Percentiles rank a stretch among this genome's conserved stretches.
Conservation (phyloP, 2,329 filamentous ascomycete genomes). For the Aureobasidium sp. region DNA sequence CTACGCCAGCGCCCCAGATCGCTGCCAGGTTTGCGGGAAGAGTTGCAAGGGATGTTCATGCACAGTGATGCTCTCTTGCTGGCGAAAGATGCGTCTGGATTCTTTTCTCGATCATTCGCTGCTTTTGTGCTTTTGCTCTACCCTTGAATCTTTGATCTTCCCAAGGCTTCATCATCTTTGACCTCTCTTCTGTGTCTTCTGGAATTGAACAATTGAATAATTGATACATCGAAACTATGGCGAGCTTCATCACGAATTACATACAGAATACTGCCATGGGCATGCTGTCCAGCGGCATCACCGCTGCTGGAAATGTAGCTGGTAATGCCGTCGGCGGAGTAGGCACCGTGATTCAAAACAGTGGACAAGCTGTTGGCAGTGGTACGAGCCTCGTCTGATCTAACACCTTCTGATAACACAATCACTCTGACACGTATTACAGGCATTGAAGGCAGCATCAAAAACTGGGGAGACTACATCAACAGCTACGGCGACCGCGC, state of each 20-base stretch:
- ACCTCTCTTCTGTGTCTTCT: neutral
- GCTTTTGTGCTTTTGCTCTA: neutral
- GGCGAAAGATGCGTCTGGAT: constrained; percentile 4
- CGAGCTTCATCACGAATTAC: constrained; percentile 22
- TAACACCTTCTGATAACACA: neutral
- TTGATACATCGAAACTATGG: constrained; percentile 6
- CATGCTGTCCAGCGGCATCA: constrained; percentile 25
- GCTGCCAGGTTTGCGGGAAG: constrained; percentile 11
- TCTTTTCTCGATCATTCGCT: neutral
- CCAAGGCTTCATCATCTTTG: neutral
- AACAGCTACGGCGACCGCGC: constrained; percentile 27
- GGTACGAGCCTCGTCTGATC: constrained; percentile 15
- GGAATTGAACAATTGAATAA: neutral
- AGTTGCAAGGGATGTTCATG: constrained; percentile 1
- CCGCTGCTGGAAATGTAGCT: constrained; percentile 29
- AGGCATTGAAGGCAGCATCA: constrained; percentile 27
- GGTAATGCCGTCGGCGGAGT: constrained; percentile 30
- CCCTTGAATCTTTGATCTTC: neutral
- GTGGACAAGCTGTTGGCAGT: constrained; percentile 25
- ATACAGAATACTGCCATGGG: constrained; percentile 24
- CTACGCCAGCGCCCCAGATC: neutral
- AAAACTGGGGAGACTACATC: constrained; percentile 26
- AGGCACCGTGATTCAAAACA: constrained; percentile 25
- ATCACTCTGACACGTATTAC: constrained; percentile 15
- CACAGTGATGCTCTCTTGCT: constrained; percentile 4